phyloP scores from a whole-genome alignment of 2,329 filamentous ascomycete species.

The Alternaria angustiovoidea region DNA sequence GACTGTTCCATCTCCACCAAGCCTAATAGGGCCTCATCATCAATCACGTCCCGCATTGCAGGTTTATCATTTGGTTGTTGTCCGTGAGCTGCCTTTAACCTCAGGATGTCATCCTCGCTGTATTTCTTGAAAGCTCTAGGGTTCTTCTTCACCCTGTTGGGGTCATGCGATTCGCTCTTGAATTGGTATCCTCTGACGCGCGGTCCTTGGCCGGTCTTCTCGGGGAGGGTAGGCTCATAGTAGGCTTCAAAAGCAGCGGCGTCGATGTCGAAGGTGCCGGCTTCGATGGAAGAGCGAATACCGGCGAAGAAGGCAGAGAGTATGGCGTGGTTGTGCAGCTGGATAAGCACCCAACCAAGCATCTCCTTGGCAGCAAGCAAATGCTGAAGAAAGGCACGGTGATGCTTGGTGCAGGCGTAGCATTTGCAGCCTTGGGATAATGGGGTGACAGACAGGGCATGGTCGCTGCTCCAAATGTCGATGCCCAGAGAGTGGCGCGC shows the following conservation, averaged over 20 bases:
- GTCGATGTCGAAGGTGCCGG: slow-evolving; percentile 64
- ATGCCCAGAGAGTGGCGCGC: slow-evolving; percentile 65
- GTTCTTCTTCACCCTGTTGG: slow-evolving; percentile 38
- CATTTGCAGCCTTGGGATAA: slow-evolving; percentile 73
- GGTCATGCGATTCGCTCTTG: slow-evolving; percentile 39
- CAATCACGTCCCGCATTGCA: slow-evolving; percentile 38
- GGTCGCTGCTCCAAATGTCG: slow-evolving; percentile 74
- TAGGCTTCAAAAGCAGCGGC: slow-evolving; percentile 66
- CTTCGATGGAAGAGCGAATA: slow-evolving; percentile 70
- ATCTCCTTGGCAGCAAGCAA: slow-evolving; percentile 91
- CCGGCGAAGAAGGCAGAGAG: slow-evolving; percentile 76
- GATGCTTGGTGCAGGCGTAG: slow-evolving; percentile 84
- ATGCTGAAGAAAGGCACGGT: slow-evolving; percentile 87
- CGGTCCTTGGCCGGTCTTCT: slow-evolving; percentile 78
- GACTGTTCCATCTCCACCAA: slow-evolving; percentile 33
- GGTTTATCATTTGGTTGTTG: slow-evolving; percentile 40
- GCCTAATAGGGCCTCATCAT: slow-evolving; percentile 45
- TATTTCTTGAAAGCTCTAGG: slow-evolving; percentile 42
- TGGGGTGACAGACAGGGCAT: slow-evolving; percentile 70
- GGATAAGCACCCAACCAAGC: slow-evolving; percentile 92
- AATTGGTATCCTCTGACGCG: slow-evolving; percentile 48
- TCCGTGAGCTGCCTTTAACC: slow-evolving; percentile 40
- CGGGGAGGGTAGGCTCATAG: slow-evolving; percentile 77
- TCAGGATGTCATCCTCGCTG: slow-evolving; percentile 33
- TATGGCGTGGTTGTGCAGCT: slow-evolving; percentile 86